Base-by-base conservation (phyloP, 148 eudicot genomes). In the Euryodendron excelsum region DNA sequence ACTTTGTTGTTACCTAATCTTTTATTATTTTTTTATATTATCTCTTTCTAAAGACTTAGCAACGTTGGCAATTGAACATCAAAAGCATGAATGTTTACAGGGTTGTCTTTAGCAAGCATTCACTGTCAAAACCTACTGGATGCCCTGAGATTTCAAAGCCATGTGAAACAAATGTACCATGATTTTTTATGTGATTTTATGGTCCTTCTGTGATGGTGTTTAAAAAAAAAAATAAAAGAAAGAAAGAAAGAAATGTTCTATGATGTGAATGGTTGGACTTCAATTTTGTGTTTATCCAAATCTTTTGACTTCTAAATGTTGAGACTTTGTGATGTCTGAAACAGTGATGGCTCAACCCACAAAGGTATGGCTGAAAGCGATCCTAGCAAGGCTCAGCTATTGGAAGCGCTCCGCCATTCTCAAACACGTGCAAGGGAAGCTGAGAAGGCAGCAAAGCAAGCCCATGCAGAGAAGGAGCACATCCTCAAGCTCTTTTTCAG, bases 351-450 rank as follows among this genome's bases (percentile, higher is more conserved):
- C 58, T 45, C 84, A 70, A 72, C 68, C 72, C 79, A 61, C 74
- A 25, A 74, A 65, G 87, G 71, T 12, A 58, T 18, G 34, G 69
- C 69, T 8, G 80, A 55, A 34, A 55, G 63, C 13, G 91, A 91
- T 73, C 78, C 85, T 18, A 61, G 85, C 77, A 91, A 87, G 61
- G 91, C 92, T 55, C 84, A 88, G 85, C 90, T 94, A 55, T 55
- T 94, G 66, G 97, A 94, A 87, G 98, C 98, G 20, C 93, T 94
- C 2, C 84, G 92, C 67, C 98, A 92, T 86, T 94, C 98, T 47
- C 98, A 94, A 85, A 94, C 98, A 36, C 98, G 97, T 65, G 98
- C 98, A 39, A 87, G 98, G 79, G 97, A 87, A 85, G 98, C 98
- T 0, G 98, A 94, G 80, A 86, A 78, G 53, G 97, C 89, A 55